Evolutionary conservation across 495 filamentous ascomycete species (phyloP).

Genomic region (Xylaria palmicola): DNA sequence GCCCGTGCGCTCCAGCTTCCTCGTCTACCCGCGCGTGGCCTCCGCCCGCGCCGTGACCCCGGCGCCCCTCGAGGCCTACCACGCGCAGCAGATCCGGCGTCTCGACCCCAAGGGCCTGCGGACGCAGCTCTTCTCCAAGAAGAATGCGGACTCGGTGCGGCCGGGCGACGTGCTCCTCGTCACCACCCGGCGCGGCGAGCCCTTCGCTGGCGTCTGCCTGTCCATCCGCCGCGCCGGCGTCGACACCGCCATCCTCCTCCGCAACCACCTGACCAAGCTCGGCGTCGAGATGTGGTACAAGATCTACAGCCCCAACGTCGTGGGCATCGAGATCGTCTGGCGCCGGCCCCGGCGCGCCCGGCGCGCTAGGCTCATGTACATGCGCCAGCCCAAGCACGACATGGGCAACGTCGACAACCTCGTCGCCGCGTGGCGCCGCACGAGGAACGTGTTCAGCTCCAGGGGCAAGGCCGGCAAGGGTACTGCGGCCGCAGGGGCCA

Average conservation of each 20-base stretch:
- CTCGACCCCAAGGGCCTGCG: conserved; percentile 86
- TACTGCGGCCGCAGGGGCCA: background rate
- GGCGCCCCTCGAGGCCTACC: conserved; percentile 46
- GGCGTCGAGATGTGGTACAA: conserved; percentile 99
- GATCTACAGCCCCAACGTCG: conserved; percentile 82
- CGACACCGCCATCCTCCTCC: conserved; percentile 80
- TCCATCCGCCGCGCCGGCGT: conserved; percentile 80
- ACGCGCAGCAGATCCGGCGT: conserved; percentile 60
- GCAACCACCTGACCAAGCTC: conserved; percentile 76
- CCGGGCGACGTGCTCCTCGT: conserved; percentile 90
- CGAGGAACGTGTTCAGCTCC: conserved; percentile 28
- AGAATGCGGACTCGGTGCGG: conserved; percentile 70
- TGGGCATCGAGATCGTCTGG: conserved; percentile 92
- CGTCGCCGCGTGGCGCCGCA: conserved; percentile 42
- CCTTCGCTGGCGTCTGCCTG: conserved; percentile 84
- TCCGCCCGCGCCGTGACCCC: conserved; percentile 28
- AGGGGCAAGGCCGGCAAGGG: conserved; percentile 16
- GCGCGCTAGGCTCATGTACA: conserved; percentile 85
- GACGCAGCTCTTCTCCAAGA: conserved; percentile 72
- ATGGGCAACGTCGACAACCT: conserved; percentile 45
- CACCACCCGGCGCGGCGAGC: conserved; percentile 72
- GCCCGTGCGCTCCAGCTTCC: conserved; percentile 40
- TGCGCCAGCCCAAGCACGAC: conserved; percentile 68
- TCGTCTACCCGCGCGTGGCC: conserved; percentile 54
- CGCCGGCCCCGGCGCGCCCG: conserved; percentile 77